Percentiles rank a stretch among this genome's conserved stretches.
Conservation (phyloP, 306 rosid genomes). For the Trifolium repens region DNA sequence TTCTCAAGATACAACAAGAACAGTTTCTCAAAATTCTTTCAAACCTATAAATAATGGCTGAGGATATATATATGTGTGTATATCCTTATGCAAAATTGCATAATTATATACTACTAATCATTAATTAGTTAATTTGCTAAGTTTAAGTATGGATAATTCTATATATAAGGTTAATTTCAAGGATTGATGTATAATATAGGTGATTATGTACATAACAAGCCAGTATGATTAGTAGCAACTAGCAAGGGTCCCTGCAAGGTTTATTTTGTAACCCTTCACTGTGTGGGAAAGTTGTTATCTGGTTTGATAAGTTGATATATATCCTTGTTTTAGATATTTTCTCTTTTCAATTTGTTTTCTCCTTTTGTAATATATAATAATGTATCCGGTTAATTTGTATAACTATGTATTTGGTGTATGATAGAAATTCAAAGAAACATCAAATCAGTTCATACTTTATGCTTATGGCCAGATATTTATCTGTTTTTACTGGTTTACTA, state of each 20-base stretch:
- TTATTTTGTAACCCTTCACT: background rate
- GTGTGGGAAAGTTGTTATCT: constrained; percentile 40
- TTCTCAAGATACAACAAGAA: constrained; percentile 45
- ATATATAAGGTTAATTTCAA: constrained; percentile 4
- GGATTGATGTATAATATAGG: constrained; percentile 13
- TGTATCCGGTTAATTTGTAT: constrained; percentile 19
- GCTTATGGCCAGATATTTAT: constrained; percentile 6
- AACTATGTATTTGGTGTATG: constrained; percentile 3
- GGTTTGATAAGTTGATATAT: background rate
- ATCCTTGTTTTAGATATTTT: background rate
- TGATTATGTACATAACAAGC: constrained; percentile 47
- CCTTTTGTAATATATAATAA: background rate
- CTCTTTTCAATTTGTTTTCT: background rate
- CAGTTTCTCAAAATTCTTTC: constrained; percentile 53
- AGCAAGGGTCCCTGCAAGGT: constrained; percentile 40
- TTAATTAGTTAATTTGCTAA: constrained; percentile 21
- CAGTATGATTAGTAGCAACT: constrained; percentile 37
- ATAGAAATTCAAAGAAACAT: constrained; percentile 14
- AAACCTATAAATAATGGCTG: constrained; percentile 48
- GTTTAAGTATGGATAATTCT: constrained; percentile 33
- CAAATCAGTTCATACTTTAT: background rate
- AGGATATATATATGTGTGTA: background rate
- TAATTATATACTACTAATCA: constrained; percentile 35
- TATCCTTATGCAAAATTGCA: constrained; percentile 6
- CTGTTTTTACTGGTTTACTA: background rate